Percentiles rank a stretch among this genome's conserved stretches.
Evolutionary conservation across 2,329 filamentous ascomycete genomes (phyloP).

Genomic region (Xylariales sp.): DNA sequence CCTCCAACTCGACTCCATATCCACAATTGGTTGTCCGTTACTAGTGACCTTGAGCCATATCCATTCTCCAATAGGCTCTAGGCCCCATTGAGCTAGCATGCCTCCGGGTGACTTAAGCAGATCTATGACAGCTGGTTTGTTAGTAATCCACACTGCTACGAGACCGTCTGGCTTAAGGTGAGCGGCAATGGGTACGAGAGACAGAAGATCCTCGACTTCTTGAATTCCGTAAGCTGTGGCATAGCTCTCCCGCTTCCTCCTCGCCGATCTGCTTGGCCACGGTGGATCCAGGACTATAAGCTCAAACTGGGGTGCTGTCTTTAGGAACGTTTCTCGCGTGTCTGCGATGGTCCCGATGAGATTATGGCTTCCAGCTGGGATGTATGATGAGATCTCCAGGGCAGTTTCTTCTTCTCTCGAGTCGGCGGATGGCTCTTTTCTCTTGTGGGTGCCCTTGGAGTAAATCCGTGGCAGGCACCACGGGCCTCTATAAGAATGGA

Average conservation of each 20-base stretch:
- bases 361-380: slow-evolving; percentile 39
- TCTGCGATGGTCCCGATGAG: slow-evolving; percentile 45
- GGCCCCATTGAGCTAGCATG: slow-evolving; percentile 62
- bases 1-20: slow-evolving; percentile 57
- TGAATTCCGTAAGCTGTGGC: slow-evolving; percentile 38
- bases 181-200: slow-evolving; percentile 49
- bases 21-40: slow-evolving; percentile 59
- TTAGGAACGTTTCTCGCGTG: slow-evolving; percentile 34
- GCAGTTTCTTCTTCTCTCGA: not conserved
- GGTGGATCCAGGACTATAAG: slow-evolving; percentile 72
- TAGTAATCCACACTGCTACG: slow-evolving; percentile 74
- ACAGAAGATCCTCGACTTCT: slow-evolving; percentile 47
- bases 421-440: slow-evolving; percentile 1
- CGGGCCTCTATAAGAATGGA: slow-evolving; percentile 32
- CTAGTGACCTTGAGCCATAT: slow-evolving; percentile 71
- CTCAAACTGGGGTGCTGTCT: slow-evolving; percentile 51
- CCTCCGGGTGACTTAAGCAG: slow-evolving; percentile 50
- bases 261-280: slow-evolving; percentile 75
- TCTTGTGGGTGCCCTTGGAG: slow-evolving; percentile 7
- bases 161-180: slow-evolving; percentile 51
- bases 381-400: slow-evolving; percentile 15
- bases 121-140: slow-evolving; percentile 56
- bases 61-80: slow-evolving; percentile 67
- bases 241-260: slow-evolving; percentile 51
- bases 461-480: slow-evolving; percentile 41